Conservation (phyloP, 2,329 filamentous ascomycete species). For the Elsinoe australis region DNA sequence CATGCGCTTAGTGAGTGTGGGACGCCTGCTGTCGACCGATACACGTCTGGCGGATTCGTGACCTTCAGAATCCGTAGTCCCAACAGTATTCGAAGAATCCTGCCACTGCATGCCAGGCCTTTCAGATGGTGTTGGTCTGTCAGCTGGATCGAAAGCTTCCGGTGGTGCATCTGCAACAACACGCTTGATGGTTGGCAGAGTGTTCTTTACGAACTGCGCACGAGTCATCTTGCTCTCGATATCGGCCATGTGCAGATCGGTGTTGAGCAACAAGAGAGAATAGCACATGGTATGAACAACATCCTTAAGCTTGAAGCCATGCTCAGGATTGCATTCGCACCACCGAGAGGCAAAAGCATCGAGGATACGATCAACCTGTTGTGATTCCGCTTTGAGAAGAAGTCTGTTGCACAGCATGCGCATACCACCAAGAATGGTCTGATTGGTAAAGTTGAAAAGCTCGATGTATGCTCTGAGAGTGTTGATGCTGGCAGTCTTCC, state of each 20-base stretch:
- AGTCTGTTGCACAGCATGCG: constrained; percentile 74
- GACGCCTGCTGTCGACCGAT: constrained; percentile 13
- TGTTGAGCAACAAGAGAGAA: constrained; percentile 89
- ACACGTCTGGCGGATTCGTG: constrained; percentile 6
- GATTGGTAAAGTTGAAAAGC: constrained; percentile 74
- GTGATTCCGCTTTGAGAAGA: constrained; percentile 81
- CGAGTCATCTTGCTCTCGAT: constrained; percentile 96
- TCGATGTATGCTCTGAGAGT: constrained; percentile 79
- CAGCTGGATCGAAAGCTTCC: constrained; percentile 50
- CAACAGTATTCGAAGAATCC: constrained; percentile 23
- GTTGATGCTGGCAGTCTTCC: constrained; percentile 44
- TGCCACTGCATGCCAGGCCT: constrained; percentile 29
- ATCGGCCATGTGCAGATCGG: constrained; percentile 88
- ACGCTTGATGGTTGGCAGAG: constrained; percentile 77
- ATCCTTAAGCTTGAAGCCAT: constrained; percentile 81
- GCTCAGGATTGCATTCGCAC: constrained; percentile 86
- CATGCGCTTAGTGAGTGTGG: constrained; percentile 14
- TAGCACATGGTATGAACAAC: constrained; percentile 97
- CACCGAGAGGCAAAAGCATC: constrained; percentile 82
- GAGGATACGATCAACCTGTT: constrained; percentile 91
- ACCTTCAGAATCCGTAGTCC: constrained; percentile 1
- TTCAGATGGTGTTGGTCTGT: constrained; percentile 20
- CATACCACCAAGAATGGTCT: constrained; percentile 71
- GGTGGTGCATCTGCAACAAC: constrained; percentile 66
- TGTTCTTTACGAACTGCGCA: constrained; percentile 92